phyloP scores from a whole-genome alignment of 345 rosid genomes.

The Toxicodendron radicans region DNA sequence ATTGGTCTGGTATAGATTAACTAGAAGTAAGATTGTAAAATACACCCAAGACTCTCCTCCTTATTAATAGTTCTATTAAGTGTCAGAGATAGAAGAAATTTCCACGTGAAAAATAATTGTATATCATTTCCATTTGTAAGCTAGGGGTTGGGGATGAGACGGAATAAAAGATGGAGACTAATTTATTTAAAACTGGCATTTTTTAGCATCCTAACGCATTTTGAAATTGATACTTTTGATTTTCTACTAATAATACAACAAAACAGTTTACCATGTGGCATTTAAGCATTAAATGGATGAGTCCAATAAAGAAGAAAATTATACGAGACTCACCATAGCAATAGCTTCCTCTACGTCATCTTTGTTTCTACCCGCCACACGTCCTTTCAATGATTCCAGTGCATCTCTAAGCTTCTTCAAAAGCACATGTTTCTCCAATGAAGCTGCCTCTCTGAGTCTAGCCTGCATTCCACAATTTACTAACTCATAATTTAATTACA shows the following conservation, averaged over 20 bases:
- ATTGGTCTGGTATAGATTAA: background rate
- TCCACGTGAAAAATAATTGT: background rate
- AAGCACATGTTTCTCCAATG: constrained; percentile 95
- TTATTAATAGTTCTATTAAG: background rate
- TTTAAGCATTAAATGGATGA: constrained; percentile 11
- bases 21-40: background rate
- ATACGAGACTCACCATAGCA: constrained; percentile 64
- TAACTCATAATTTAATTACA: constrained; percentile 10
- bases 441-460: constrained; percentile 84
- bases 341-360: constrained; percentile 97
- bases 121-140: background rate
- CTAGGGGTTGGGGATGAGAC: background rate
- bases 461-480: constrained; percentile 57
- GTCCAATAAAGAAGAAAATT: background rate
- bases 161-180: background rate
- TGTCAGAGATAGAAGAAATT: background rate
- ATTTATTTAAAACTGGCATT: no score
- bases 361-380: constrained; percentile 89
- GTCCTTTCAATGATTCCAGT: constrained; percentile 81
- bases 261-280: background rate
- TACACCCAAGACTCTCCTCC: background rate
- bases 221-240: background rate
- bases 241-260: background rate
- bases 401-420: constrained; percentile 97
- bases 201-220: background rate